Conservation (phyloP, 805 yeast genomes). For the Ogataea paradorogensis region DNA sequence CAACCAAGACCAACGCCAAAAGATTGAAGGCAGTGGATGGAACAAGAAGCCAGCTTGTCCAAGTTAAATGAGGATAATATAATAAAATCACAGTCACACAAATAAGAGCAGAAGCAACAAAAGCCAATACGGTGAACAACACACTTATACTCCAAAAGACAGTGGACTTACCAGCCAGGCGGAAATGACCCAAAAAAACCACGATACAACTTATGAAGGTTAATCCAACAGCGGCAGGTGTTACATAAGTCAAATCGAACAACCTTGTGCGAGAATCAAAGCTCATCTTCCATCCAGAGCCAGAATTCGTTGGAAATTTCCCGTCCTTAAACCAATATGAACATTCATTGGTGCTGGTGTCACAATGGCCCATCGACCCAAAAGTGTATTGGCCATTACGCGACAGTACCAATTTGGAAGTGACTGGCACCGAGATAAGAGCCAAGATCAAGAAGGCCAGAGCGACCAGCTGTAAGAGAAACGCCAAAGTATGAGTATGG, state of each 20-base stretch:
- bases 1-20: slow-evolving; percentile 47
- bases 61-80: slow-evolving; percentile 61
- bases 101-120: slow-evolving; percentile 51
- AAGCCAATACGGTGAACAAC: slow-evolving; percentile 45
- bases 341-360: slow-evolving; percentile 3
- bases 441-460: slow-evolving; percentile 63
- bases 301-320: slow-evolving; percentile 25
- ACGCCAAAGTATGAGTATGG: slow-evolving; percentile 29
- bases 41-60: slow-evolving; percentile 73
- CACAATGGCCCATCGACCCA: slow-evolving; percentile 71
- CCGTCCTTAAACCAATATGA: slow-evolving; percentile 37
- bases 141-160: slow-evolving; percentile 42
- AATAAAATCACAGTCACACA: slow-evolving; percentile 55
- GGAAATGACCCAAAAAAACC: slow-evolving; percentile 34
- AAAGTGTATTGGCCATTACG: slow-evolving; percentile 43
- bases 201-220: slow-evolving; percentile 45
- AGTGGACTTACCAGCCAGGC: slow-evolving; percentile 15
- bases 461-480: slow-evolving; percentile 48
- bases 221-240: slow-evolving; percentile 67
- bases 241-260: slow-evolving; percentile 52
- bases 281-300: slow-evolving; percentile 45
- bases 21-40: slow-evolving; percentile 62
- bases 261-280: slow-evolving; percentile 46
- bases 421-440: slow-evolving; percentile 60
- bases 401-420: slow-evolving; percentile 47